These are phyloP conservation scores for Rhododendron griersonianum DNA, from an alignment of 148 eudicot genomes.

Conservation along the genomic window DNA sequence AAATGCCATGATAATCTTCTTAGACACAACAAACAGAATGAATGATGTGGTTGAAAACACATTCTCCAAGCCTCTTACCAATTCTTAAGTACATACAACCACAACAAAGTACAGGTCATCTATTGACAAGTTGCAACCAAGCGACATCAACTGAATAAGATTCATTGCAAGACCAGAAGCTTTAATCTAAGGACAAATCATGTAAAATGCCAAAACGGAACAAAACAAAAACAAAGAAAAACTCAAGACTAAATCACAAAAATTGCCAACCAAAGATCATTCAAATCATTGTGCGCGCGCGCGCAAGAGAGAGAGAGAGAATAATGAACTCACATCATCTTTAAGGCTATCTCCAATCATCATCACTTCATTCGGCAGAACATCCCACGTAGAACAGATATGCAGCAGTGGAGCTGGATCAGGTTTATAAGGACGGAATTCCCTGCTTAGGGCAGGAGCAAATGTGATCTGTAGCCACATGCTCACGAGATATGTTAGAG, in stretches of 20 bases:
- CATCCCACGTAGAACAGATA: conserved; percentile 75
- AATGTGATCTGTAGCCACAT: conserved; percentile 58
- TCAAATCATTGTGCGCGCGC: background rate
- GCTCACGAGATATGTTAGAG: background rate
- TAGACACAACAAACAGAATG: background rate
- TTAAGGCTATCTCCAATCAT: conserved; percentile 98
- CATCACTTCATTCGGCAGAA: conserved; percentile 78
- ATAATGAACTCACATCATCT: conserved; percentile 73
- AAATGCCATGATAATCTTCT: background rate
- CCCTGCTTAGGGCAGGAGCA: conserved; percentile 89
- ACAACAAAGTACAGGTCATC: background rate
- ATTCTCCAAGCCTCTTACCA: background rate
- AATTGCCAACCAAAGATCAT: background rate
- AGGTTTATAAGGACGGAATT: conserved; percentile 88
- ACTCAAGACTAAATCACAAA: background rate
- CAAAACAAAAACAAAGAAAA: background rate
- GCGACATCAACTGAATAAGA: background rate
- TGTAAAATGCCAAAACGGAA: background rate
- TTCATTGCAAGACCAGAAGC: background rate
- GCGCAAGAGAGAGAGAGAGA: background rate
- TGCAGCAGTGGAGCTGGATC: conserved; percentile 92
- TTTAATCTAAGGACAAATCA: background rate
- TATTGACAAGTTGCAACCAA: background rate
- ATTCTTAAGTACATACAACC: background rate
- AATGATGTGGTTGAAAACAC: background rate